phyloP scores from a whole-genome alignment of 2,329 filamentous ascomycete genomes.

The Chalaropsis ovoidea region DNA sequence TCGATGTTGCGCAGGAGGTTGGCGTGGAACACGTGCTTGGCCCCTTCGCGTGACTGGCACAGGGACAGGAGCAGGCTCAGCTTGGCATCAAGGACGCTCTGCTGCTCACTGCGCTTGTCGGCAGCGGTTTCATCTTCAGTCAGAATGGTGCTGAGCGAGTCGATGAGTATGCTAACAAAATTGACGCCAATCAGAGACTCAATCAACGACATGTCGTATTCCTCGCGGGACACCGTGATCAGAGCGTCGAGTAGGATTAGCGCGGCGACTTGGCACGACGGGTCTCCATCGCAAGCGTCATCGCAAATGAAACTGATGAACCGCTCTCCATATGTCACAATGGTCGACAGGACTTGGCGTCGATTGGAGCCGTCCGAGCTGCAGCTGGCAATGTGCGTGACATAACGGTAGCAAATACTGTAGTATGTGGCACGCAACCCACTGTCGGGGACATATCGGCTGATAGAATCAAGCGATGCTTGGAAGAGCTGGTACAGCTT shows the following conservation, averaged over 20 bases:
- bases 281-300: slow-evolving; percentile 78
- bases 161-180: slow-evolving; percentile 81
- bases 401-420: slow-evolving; percentile 78
- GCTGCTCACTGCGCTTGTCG: slow-evolving; percentile 36
- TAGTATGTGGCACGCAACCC: slow-evolving; percentile 78
- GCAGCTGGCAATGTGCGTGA: slow-evolving; percentile 55
- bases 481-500: slow-evolving; percentile 88
- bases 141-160: slow-evolving; percentile 70
- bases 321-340: slow-evolving; percentile 58
- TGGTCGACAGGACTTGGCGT: slow-evolving; percentile 60
- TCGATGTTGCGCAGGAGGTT: slow-evolving; percentile 76
- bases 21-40: slow-evolving; percentile 75
- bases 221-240: slow-evolving; percentile 60
- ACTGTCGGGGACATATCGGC: slow-evolving; percentile 59
- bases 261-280: slow-evolving; percentile 72
- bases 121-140: slow-evolving; percentile 44
- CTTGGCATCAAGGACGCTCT: slow-evolving; percentile 55
- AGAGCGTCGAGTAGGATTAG: slow-evolving; percentile 73
- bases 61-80: slow-evolving; percentile 75
- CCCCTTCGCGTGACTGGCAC: slow-evolving; percentile 73
- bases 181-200: slow-evolving; percentile 76
- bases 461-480: slow-evolving; percentile 68
- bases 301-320: slow-evolving; percentile 83
- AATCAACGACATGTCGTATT: slow-evolving; percentile 64
- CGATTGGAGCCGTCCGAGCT: slow-evolving; percentile 36